Evolutionary conservation across 345 rosid genomes (phyloP).

Genomic region (Dipteronia dyeriana): DNA sequence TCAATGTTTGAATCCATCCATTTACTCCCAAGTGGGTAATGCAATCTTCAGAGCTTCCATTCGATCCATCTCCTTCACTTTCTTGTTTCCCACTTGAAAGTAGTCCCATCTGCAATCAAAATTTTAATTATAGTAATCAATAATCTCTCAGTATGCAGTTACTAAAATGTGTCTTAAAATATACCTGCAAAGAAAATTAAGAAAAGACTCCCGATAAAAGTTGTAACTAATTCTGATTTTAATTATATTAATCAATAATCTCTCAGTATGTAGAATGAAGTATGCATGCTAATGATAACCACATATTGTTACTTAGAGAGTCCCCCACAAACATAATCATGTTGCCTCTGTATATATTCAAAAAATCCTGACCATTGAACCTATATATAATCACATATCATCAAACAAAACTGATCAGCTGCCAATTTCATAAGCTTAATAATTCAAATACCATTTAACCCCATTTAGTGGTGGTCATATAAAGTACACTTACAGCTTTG

Average conservation of each 20-base stretch:
- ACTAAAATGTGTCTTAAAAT: too few species aligned
- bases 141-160: too few species aligned
- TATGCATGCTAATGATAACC: slow-evolving; percentile 40
- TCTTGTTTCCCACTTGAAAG: slow-evolving; percentile 48
- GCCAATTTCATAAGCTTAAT: background rate
- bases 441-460: too few species aligned
- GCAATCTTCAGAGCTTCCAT: slow-evolving; percentile 62
- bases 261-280: slow-evolving; percentile 35
- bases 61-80: slow-evolving; percentile 55
- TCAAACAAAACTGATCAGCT: background rate
- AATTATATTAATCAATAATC: too few species aligned
- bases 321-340: slow-evolving; percentile 54
- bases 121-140: too few species aligned
- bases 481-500: too few species aligned
- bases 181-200: too few species aligned
- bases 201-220: too few species aligned
- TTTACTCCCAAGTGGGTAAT: slow-evolving; percentile 66
- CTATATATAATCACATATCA: slow-evolving; percentile 3
- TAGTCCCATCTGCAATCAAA: slow-evolving; percentile 60
- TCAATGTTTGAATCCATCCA: slow-evolving; percentile 64
- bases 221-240: too few species aligned
- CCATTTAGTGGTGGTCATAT: too few species aligned
- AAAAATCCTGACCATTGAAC: slow-evolving; percentile 32
- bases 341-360: slow-evolving; percentile 38
- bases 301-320: slow-evolving; percentile 46